Percentiles rank a stretch among this genome's conserved stretches.
Conservation (phyloP, 2,329 filamentous ascomycete genomes). For the Seiridium cupressi region DNA sequence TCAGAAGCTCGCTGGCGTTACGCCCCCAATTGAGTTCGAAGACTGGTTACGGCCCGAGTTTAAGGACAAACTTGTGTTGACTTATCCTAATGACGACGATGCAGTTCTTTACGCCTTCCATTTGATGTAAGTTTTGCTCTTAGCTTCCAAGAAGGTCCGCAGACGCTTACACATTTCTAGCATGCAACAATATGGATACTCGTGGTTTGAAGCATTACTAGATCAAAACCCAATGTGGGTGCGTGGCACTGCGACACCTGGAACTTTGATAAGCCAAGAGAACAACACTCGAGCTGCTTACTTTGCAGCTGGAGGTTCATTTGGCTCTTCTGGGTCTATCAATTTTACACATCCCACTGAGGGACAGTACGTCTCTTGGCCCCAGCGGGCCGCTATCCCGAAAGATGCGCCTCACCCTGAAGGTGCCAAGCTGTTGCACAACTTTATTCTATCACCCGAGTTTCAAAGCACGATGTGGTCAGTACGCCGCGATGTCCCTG, state of each 20-base stretch:
- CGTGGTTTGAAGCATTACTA: constrained; percentile 46
- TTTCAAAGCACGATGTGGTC: constrained; percentile 27
- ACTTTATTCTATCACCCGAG: constrained; percentile 41
- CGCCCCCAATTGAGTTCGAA: constrained; percentile 34
- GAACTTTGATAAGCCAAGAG: constrained; percentile 26
- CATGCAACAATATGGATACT: constrained; percentile 36
- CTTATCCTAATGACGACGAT: constrained; percentile 58
- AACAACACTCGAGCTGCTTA: constrained; percentile 29
- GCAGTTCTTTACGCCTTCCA: constrained; percentile 51
- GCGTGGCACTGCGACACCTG: constrained; percentile 45
- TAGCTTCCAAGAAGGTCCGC: neutral
- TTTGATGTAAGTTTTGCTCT: constrained; percentile 37
- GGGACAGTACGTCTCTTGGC: constrained; percentile 45
- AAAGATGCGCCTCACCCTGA: constrained; percentile 47
- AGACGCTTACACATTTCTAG: constrained; percentile 14
- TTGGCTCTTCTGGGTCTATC: constrained; percentile 17
- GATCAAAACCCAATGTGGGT: constrained; percentile 52
- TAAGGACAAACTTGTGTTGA: constrained; percentile 52
- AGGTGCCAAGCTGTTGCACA: constrained; percentile 48
- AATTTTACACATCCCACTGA: constrained; percentile 29
- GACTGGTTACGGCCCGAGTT: constrained; percentile 47
- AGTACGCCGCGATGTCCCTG: constrained; percentile 24
- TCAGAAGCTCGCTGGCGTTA: constrained; percentile 30
- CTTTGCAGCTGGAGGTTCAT: constrained; percentile 25
- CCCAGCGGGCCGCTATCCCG: constrained; percentile 46